Conservation (phyloP, 768 basidiomycete species). For the Hygrocybe coccinea region DNA sequence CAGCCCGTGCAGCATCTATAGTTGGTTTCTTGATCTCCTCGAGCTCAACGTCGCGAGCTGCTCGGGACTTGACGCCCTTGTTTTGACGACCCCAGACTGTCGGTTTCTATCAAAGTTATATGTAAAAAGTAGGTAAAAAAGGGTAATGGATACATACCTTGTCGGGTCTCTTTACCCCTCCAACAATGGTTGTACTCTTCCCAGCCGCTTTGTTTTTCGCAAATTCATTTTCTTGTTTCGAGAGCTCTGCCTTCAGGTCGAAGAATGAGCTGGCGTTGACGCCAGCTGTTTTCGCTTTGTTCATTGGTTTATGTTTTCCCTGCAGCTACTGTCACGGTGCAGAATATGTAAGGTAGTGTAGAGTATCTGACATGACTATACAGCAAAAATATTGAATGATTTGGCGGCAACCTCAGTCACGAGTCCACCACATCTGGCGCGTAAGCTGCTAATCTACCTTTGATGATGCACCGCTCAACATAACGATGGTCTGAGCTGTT, state of each 20-base stretch:
- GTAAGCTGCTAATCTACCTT: too few species aligned
- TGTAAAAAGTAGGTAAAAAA: not conserved
- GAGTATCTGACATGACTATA: not conserved
- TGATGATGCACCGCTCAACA: too few species aligned
- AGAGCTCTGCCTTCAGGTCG: conserved; percentile 73
- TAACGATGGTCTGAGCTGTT: too few species aligned
- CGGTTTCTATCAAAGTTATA: conserved; percentile 50
- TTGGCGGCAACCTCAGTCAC: conserved; percentile 14
- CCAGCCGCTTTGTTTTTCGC: conserved; percentile 56
- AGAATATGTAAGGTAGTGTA: not conserved
- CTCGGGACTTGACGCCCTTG: conserved; percentile 63
- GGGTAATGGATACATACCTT: conserved; percentile 46
- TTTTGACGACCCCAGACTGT: conserved; percentile 74
- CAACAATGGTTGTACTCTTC: conserved; percentile 47
- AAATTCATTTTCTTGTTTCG: conserved; percentile 58
- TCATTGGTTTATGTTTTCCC: conserved; percentile 49
- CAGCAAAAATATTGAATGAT: not conserved
- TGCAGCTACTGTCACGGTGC: too few species aligned
- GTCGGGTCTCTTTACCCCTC: conserved; percentile 60
- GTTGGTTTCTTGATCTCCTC: conserved; percentile 67
- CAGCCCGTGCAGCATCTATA: conserved; percentile 64
- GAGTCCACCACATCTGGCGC: conserved; percentile 7
- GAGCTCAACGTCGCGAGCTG: conserved; percentile 62
- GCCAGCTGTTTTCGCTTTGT: conserved; percentile 64
- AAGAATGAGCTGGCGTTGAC: conserved; percentile 72